Evolutionary conservation across 345 rosid species (phyloP).

Genomic region (Carallia pectinifolia): DNA sequence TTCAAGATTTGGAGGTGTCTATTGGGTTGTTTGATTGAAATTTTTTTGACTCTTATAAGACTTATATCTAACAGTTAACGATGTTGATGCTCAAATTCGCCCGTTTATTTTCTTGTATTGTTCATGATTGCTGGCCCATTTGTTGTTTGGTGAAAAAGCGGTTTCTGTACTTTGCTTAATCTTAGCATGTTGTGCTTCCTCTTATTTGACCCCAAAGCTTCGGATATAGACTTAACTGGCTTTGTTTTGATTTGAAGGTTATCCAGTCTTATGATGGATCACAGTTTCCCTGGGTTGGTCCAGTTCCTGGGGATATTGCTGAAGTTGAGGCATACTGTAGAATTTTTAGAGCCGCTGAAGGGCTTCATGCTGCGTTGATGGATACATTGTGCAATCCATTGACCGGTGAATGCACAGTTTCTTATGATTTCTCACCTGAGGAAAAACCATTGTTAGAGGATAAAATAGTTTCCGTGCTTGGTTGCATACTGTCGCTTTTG

Average conservation of each 20-base stretch:
- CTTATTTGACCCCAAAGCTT: neutral
- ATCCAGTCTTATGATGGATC: slow-evolving; percentile 56
- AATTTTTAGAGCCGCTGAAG: slow-evolving; percentile 81
- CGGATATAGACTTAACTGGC: slow-evolving; percentile 18
- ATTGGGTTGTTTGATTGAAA: neutral
- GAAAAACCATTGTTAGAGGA: slow-evolving; percentile 88
- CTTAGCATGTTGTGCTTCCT: neutral
- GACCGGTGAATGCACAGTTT: slow-evolving; percentile 84
- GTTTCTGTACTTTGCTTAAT: neutral
- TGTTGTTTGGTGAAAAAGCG: neutral
- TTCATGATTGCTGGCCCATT: no score
- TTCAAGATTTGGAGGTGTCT: slow-evolving; percentile 1
- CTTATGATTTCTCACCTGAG: slow-evolving; percentile 69
- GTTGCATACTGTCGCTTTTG: slow-evolving; percentile 80
- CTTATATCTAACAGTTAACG: no score
- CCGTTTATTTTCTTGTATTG: neutral
- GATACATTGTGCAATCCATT: slow-evolving; percentile 88
- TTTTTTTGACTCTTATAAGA: no score
- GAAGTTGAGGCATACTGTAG: slow-evolving; percentile 97
- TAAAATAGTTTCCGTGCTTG: slow-evolving; percentile 87
- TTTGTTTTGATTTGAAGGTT: slow-evolving; percentile 35
- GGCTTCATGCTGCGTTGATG: slow-evolving; percentile 83
- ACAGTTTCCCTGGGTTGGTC: slow-evolving; percentile 87
- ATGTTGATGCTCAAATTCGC: neutral
- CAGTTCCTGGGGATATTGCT: slow-evolving; percentile 94